Conservation (phyloP, 176 grass and related monocot species). For the Zoysia japonica region DNA sequence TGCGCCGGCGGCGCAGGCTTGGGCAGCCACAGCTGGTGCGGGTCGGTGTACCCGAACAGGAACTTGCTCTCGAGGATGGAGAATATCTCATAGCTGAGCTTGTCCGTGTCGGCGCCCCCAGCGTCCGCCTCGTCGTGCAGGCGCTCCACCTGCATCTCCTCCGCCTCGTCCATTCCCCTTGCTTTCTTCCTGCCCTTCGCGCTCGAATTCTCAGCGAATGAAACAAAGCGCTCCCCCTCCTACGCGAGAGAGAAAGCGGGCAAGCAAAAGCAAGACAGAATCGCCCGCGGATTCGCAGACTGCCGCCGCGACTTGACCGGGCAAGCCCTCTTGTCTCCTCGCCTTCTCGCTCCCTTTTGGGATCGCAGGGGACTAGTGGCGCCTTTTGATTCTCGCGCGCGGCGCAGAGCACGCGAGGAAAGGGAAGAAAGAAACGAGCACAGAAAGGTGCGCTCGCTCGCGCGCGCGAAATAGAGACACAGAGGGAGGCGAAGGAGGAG, state of each 20-base stretch:
- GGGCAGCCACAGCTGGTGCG: slow-evolving; percentile 53
- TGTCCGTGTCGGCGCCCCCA: slow-evolving; percentile 63
- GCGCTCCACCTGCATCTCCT: slow-evolving; percentile 85
- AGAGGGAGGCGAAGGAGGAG: neutral
- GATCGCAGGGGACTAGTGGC: slow-evolving; percentile 23
- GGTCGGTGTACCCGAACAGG: slow-evolving; percentile 91
- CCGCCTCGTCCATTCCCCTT: slow-evolving; percentile 55
- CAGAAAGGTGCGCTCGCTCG: slow-evolving; percentile 17
- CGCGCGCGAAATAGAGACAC: neutral
- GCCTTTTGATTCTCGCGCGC: slow-evolving; percentile 48
- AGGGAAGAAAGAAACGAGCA: slow-evolving; percentile 48
- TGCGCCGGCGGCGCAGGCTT: slow-evolving; percentile 5
- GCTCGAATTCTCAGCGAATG: neutral
- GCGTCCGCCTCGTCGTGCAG: slow-evolving; percentile 45
- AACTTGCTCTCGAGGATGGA: slow-evolving; percentile 99
- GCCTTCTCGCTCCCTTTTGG: slow-evolving; percentile 1
- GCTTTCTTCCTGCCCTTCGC: neutral
- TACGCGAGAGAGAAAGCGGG: neutral
- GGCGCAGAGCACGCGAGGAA: slow-evolving; percentile 59
- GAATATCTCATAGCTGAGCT: slow-evolving; percentile 98
- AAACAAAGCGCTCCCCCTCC: neutral
- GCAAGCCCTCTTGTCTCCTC: neutral
- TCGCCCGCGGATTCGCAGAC: slow-evolving; percentile 41
- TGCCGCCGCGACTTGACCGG: slow-evolving; percentile 13
- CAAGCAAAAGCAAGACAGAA: slow-evolving; percentile 22